phyloP scores from a whole-genome alignment of 169 alveolate species.

The Theileria parva region DNA sequence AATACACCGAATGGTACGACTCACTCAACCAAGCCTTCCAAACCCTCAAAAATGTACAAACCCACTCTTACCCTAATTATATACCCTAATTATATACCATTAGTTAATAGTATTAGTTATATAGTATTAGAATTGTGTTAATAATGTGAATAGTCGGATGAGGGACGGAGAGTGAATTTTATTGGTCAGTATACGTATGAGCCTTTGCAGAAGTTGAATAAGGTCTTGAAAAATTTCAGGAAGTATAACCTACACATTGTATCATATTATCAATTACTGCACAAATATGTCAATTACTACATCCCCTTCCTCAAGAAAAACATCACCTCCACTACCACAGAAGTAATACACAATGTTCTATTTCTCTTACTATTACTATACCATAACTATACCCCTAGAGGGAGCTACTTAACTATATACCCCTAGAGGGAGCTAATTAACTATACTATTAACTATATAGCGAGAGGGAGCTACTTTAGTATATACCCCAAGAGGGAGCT shows the following conservation, averaged over 20 bases:
- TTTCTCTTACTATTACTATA: background rate
- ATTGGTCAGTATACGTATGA: slow-evolving; percentile 61
- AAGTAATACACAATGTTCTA: slow-evolving; percentile 8
- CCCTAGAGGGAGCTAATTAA: background rate
- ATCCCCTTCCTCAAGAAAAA: slow-evolving; percentile 45
- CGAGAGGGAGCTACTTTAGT: background rate
- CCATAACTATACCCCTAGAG: too few species aligned
- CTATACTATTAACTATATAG: background rate
- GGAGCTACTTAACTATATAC: background rate
- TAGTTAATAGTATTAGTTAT: background rate
- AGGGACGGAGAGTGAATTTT: slow-evolving; percentile 44
- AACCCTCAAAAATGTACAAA: slow-evolving; percentile 37
- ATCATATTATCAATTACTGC: slow-evolving; percentile 52
- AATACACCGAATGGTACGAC: slow-evolving; percentile 67
- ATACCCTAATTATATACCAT: background rate
- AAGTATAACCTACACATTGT: slow-evolving; percentile 55
- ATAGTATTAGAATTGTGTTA: background rate
- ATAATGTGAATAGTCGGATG: slow-evolving; percentile 41
- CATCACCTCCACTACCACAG: slow-evolving; percentile 11
- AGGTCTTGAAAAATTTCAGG: slow-evolving; percentile 40
- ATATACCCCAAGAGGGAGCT: background rate
- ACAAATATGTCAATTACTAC: slow-evolving; percentile 42
- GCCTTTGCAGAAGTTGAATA: slow-evolving; percentile 59
- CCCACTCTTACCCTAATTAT: background rate
- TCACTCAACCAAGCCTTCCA: slow-evolving; percentile 40